Evolutionary conservation across 139 green algal genomes (phyloP).

Genomic region (Chlorella sorokiniana): DNA sequence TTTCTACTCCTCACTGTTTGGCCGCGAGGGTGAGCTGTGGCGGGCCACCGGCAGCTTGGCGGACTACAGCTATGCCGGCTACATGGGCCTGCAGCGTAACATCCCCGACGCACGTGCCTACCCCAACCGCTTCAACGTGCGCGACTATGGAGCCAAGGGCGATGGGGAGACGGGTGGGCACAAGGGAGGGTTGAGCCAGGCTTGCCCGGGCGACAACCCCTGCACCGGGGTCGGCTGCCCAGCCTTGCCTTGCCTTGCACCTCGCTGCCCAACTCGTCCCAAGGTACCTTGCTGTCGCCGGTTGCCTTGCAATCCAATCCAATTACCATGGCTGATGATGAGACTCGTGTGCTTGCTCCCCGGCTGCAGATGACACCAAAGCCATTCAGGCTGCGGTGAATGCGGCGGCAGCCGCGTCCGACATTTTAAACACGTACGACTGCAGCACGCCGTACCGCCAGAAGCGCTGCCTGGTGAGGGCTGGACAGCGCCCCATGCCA

Average conservation of each 20-base stretch:
- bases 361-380: conserved; percentile 8
- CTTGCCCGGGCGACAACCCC: too few species aligned
- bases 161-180: not conserved
- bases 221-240: too few species aligned
- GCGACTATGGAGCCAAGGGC: conserved; percentile 6
- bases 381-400: not conserved
- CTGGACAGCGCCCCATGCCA: not conserved
- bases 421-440: not conserved
- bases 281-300: not conserved
- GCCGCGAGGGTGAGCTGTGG: not conserved
- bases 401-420: not conserved
- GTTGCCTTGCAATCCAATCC: too few species aligned
- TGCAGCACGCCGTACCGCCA: not conserved
- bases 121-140: not conserved
- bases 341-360: too few species aligned
- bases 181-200: too few species aligned
- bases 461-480: not conserved
- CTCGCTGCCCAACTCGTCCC: not conserved
- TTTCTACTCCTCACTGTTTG: not conserved
- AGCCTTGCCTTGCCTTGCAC: not conserved
- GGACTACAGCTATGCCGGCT: conserved; percentile 14
- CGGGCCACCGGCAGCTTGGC: not conserved
- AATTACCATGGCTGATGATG: too few species aligned
- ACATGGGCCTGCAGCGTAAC: conserved; percentile 6
- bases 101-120: not conserved